Conservation (phyloP, 2,329 filamentous ascomycete species). For the Penicillium sp. region DNA sequence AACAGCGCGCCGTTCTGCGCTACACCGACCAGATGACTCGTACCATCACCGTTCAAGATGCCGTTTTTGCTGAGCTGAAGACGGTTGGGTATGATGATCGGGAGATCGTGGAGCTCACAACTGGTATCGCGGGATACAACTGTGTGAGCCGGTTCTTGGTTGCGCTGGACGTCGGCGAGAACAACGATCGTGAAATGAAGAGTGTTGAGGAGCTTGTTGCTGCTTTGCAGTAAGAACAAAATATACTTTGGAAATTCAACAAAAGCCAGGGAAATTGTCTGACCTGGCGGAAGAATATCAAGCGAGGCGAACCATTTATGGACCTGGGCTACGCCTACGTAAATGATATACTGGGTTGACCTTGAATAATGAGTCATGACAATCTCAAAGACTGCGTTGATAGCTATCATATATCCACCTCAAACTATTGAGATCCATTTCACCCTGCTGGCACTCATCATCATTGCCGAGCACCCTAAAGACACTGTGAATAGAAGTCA, state of each 20-base stretch:
- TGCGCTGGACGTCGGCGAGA: constrained; percentile 67
- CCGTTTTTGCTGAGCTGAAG: constrained; percentile 62
- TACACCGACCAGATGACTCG: constrained; percentile 85
- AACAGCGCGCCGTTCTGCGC: constrained; percentile 67
- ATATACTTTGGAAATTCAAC: neutral
- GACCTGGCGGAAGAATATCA: too few relatives aligned
- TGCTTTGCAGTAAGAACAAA: constrained; percentile 10
- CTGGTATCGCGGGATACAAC: constrained; percentile 85
- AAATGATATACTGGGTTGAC: neutral
- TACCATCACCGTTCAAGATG: constrained; percentile 67
- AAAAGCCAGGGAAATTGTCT: neutral
- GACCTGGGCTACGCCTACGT: neutral
- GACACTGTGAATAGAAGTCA: constrained; percentile 42
- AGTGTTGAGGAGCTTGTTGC: constrained; percentile 68
- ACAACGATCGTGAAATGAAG: constrained; percentile 57
- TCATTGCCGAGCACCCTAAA: constrained; percentile 12
- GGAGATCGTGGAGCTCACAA: constrained; percentile 80
- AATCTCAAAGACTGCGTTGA: neutral
- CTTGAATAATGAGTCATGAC: neutral
- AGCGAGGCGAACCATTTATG: too few relatives aligned
- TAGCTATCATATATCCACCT: neutral
- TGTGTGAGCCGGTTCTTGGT: constrained; percentile 85
- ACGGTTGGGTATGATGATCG: constrained; percentile 65
- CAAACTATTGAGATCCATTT: neutral
- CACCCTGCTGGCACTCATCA: neutral